phyloP scores from a whole-genome alignment of 805 yeast genomes.

The Hanseniaspora hatyaiensis region DNA sequence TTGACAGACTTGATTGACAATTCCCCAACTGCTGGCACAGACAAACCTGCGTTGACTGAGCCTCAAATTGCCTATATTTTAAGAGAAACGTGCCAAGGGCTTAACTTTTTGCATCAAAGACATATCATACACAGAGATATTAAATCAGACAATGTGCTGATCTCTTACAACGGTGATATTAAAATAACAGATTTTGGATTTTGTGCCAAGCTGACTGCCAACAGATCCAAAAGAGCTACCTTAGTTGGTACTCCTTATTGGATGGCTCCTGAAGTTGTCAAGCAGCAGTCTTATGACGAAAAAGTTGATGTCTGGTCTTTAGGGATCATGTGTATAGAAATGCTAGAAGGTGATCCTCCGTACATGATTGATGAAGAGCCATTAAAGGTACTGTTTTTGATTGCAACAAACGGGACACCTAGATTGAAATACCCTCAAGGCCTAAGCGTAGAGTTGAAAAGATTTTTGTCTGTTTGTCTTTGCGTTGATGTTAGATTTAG shows the following conservation, averaged over 20 bases:
- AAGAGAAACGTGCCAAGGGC: conserved; percentile 78
- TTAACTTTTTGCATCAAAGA: conserved; percentile 81
- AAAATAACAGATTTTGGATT: conserved; percentile 95
- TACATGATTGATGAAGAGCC: conserved; percentile 86
- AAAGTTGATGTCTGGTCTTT: conserved; percentile 97
- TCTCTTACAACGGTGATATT: conserved; percentile 72
- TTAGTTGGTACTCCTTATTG: conserved; percentile 99
- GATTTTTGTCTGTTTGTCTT: conserved; percentile 77
- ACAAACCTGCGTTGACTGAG: conserved; percentile 46
- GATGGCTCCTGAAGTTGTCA: conserved; percentile 99
- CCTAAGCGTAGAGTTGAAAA: conserved; percentile 64
- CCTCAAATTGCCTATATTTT: conserved; percentile 87
- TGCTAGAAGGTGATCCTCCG: conserved; percentile 99
- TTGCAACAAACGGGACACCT: conserved; percentile 96
- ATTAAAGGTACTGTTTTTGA: conserved; percentile 78
- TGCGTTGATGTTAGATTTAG: conserved; percentile 90
- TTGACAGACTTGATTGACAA: conserved; percentile 90
- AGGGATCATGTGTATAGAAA: conserved; percentile 96
- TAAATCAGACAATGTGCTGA: conserved; percentile 84
- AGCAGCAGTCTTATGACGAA: conserved; percentile 89
- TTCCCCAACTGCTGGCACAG: conserved; percentile 42
- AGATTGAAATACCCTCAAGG: conserved; percentile 81
- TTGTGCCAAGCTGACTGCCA: conserved; percentile 84
- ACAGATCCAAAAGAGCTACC: conserved; percentile 82
- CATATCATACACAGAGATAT: conserved; percentile 94